A percentile compares a stretch with the other conserved stretches of the same genome.
Evolutionary conservation across 441 rosid genomes (phyloP).

Genomic region (Bruguiera hainesii): DNA sequence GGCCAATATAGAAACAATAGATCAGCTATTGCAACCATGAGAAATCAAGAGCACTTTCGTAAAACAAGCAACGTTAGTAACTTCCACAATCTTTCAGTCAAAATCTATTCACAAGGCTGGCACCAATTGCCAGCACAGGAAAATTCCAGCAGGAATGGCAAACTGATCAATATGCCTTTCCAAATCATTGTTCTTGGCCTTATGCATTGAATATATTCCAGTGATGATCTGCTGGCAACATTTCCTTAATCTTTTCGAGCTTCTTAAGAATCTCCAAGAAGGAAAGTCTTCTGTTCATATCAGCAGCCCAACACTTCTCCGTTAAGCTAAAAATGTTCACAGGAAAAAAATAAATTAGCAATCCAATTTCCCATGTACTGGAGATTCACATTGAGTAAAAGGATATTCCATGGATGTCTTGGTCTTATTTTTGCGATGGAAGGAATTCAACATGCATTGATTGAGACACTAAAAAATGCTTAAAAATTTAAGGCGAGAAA

Average conservation of each 20-base stretch:
- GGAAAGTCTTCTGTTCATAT: constrained; percentile 84
- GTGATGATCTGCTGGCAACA: constrained; percentile 61
- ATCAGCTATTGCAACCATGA: constrained; percentile 6
- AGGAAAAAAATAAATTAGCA: neutral
- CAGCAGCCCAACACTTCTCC: constrained; percentile 80
- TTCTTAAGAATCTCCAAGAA: constrained; percentile 92
- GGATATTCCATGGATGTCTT: too few relatives aligned
- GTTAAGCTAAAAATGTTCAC: constrained; percentile 47
- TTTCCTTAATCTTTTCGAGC: constrained; percentile 86
- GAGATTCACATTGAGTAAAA: too few relatives aligned
- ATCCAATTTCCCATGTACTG: too few relatives aligned
- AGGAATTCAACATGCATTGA: neutral
- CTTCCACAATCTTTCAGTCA: constrained; percentile 20
- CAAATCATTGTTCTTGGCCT: constrained; percentile 8
- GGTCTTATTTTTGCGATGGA: too few relatives aligned
- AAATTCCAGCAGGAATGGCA: constrained; percentile 11
- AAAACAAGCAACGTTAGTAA: constrained; percentile 14
- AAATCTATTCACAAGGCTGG: constrained; percentile 28
- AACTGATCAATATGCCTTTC: constrained; percentile 14
- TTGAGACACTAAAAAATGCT: too few relatives aligned
- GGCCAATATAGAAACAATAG: constrained; percentile 14
- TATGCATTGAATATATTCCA: constrained; percentile 79
- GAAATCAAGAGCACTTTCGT: constrained; percentile 19
- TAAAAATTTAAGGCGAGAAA: too few relatives aligned
- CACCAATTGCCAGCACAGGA: constrained; percentile 13